Percentiles rank a stretch among this genome's conserved stretches.
These are phyloP conservation scores for Flaveria floridana DNA, from an alignment of 140 eudicot genomes.

Conservation along the genomic window DNA sequence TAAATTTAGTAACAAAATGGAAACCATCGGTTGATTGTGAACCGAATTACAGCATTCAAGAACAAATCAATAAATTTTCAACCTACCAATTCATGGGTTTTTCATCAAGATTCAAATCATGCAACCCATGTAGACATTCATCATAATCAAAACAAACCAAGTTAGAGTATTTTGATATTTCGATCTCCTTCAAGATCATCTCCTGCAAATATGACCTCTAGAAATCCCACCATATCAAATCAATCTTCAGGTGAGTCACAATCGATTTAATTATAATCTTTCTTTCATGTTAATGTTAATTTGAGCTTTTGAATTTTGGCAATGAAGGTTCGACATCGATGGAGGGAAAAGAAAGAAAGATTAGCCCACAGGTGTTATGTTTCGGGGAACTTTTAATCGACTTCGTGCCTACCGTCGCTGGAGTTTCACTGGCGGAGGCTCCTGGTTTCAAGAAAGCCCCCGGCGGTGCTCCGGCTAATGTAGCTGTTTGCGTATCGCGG, in stretches of 20 bases:
- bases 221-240: constrained; percentile 26
- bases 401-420: constrained; percentile 57
- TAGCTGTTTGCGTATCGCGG: constrained; percentile 49
- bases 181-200: not conserved
- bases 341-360: constrained; percentile 22
- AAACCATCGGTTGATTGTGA: constrained; percentile 27
- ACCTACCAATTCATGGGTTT: not conserved
- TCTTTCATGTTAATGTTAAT: not conserved
- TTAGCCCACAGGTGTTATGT: constrained; percentile 42
- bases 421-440: constrained; percentile 68
- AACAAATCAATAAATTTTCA: not conserved
- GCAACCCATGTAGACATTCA: not conserved
- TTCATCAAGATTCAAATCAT: not conserved
- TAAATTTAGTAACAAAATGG: constrained; percentile 24
- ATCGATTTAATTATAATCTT: not conserved
- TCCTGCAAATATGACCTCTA: not conserved
- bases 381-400: constrained; percentile 66
- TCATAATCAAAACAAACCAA: constrained; percentile 14
- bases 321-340: constrained; percentile 1
- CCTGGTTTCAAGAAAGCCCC: constrained; percentile 68
- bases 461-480: constrained; percentile 74
- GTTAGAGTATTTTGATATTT: not conserved
- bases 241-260: constrained; percentile 1
- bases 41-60: not conserved
- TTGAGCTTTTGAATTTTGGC: not conserved